Percentiles rank a stretch among this genome's conserved stretches.
phyloP scores from a whole-genome alignment of 768 basidiomycete species.

The Megacollybia marginata region DNA sequence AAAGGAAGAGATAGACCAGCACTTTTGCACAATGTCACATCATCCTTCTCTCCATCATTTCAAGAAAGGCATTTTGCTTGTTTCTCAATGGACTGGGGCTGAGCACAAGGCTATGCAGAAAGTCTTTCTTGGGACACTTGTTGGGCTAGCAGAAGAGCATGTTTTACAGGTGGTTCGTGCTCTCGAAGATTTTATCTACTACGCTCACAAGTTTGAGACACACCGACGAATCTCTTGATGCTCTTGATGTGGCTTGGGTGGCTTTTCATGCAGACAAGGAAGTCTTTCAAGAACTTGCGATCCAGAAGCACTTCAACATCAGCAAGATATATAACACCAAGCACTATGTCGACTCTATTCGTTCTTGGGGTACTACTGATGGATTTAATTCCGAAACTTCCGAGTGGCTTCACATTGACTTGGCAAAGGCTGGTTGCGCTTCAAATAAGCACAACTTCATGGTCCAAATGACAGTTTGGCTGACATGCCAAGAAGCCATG shows the following conservation, averaged over 20 bases:
- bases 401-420: constrained; percentile 36
- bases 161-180: constrained; percentile 15
- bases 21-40: too few relatives aligned
- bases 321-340: constrained; percentile 26
- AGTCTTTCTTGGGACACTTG: constrained; percentile 22
- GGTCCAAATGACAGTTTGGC: constrained; percentile 31
- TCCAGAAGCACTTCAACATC: constrained; percentile 27
- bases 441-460: constrained; percentile 20
- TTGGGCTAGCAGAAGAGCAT: constrained; percentile 10
- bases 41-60: constrained; percentile 30
- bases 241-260: constrained; percentile 12
- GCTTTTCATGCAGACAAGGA: constrained; percentile 25
- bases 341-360: constrained; percentile 24
- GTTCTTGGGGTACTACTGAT: constrained; percentile 18
- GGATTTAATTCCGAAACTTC: constrained; percentile 25
- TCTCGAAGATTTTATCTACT: constrained; percentile 28
- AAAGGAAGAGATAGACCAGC: constrained; percentile 23
- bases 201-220: constrained; percentile 18
- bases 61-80: constrained; percentile 29
- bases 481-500: constrained; percentile 26
- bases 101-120: constrained; percentile 32
- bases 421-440: constrained; percentile 26
- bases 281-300: constrained; percentile 16
- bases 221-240: constrained; percentile 17
- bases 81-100: constrained; percentile 34